phyloP scores from a whole-genome alignment of 768 basidiomycete genomes.

The Gyrodon lividus region DNA sequence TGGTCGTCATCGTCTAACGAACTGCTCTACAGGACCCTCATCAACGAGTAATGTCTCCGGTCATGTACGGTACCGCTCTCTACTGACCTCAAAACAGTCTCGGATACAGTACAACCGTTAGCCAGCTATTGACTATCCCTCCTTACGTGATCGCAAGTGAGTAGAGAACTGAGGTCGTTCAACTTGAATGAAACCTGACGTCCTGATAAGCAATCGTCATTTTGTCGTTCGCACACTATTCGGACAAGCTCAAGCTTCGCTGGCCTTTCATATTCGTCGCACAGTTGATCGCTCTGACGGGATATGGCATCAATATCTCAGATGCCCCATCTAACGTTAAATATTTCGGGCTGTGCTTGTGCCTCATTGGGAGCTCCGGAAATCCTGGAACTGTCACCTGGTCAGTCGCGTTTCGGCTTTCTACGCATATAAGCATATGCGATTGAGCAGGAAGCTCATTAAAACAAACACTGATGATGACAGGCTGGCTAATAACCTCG shows the following conservation, averaged over 20 bases:
- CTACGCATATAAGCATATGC: too few relatives aligned
- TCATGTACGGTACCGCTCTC: background rate
- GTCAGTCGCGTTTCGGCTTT: too few relatives aligned
- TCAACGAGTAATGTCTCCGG: slow-evolving; percentile 39
- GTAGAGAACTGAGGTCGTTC: slow-evolving; percentile 15
- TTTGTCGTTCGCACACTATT: slow-evolving; percentile 50
- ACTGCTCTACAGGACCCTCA: slow-evolving; percentile 46
- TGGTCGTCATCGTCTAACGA: background rate
- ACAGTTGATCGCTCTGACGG: slow-evolving; percentile 48
- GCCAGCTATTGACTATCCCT: slow-evolving; percentile 62
- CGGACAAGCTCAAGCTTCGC: slow-evolving; percentile 54
- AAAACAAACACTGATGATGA: background rate
- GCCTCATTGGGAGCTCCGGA: slow-evolving; percentile 56
- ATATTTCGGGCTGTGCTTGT: slow-evolving; percentile 69
- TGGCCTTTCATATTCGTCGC: slow-evolving; percentile 57
- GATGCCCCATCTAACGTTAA: slow-evolving; percentile 50
- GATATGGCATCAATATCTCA: slow-evolving; percentile 61
- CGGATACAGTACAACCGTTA: slow-evolving; percentile 51
- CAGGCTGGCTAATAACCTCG: too few relatives aligned
- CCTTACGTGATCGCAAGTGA: slow-evolving; percentile 63
- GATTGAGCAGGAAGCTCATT: background rate
- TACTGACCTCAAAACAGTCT: slow-evolving; percentile 38
- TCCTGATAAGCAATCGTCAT: slow-evolving; percentile 44
- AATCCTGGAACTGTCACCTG: slow-evolving; percentile 61
- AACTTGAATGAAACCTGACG: background rate